Evolutionary conservation across 805 yeast genomes (phyloP), one percentile per base, ranked within the genome.

Genomic region (Isabelozyma gotoi): DNA sequence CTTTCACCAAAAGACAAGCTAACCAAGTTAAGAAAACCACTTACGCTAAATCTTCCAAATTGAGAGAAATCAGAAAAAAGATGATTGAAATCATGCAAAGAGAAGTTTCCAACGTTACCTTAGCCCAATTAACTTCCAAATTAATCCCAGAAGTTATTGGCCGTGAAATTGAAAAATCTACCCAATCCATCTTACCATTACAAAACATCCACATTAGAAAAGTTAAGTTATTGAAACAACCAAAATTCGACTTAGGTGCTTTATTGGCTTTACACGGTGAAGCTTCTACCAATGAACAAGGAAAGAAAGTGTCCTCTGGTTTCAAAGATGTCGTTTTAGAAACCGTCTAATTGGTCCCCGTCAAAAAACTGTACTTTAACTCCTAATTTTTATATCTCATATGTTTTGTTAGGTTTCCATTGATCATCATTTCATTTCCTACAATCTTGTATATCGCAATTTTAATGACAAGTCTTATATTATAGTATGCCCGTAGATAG

Each of bases 321-420:
- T 90, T 88, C 94, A 90, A 90, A 83, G 97, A 90, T 74, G 96
- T 87, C 72, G 88, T 91, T 71, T 88, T 91, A 75, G 97, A 90
- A 82, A 69, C 90, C 69, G 97, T 90, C 70, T 90, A 87, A 33
- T 33, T 17, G 17, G n/a, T 3, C n/a, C n/a, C 29, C 7, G 12
- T 10, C 12, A 24, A 24, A 24, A 24, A 24, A 24, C 29, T 24
- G 29, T 24, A 24, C 29, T 24, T 24, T 24, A 24, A 24, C 29
- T 24, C 29, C 29, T 24, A 24, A 24, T 24, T 32, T 24, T 24
- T 8, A 24, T 24, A 24, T 24, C 11, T 24, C 11, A 24, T 24
- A 24, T 24, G 29, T 24, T 24, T 24, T 32, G 7, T 12, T 4
- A 7, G 29, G 29, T 5, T n/a, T 8, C 24, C 29, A 10, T 24